Base-by-base conservation (phyloP, 179 eudicot genomes). In the Heliamphora pulchella region DNA sequence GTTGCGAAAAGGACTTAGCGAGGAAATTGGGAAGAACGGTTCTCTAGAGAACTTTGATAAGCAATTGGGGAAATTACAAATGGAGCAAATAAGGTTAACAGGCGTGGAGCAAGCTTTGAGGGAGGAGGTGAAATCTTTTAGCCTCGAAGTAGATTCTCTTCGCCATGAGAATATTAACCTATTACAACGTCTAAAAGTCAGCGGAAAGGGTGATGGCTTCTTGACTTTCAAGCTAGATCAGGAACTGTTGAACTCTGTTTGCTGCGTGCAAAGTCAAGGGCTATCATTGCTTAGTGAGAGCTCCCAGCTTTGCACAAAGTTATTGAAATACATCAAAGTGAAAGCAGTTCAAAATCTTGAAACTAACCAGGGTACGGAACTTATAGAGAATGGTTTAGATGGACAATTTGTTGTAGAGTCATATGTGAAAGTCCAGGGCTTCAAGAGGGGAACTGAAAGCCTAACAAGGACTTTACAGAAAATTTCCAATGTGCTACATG, bases 31-130 rank as follows among this genome's bases (percentile, higher is more conserved):
- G 82, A 86, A 83, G 80, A 89, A 86, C 53, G 83, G 79, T 77
- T 83, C 86, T 4, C 18, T 31, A 31, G 31, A 31, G 31, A 31
- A 31, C 31, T 31, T 31, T 31, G 31, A 90, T 22, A 89, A 83
- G 82, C 94, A 83, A 81, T 76, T 86, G 41, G 85, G 83, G 68
- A 94, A 89, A 85, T 74, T 94, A 81, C 93, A 91, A 78, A 78
- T 88, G 81, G 99, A 96, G 87, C 98, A 88, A 73, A 71, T 92
- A 79, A 87, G 98, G 78, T 82, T 96, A 86, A 89, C 93, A 0
- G 97, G 93, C 43, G 89, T 92, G 79, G 99, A 96, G 83, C 92
- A 88, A 71, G 80, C 82, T 74, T 83, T 96, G 81, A 92, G 99
- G 82, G 91, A 87, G 84, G 98, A 94, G 84, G 82, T 88, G 74